Evolutionary conservation across 495 filamentous ascomycete species (phyloP).

Genomic region (Hypoxylon rickii): DNA sequence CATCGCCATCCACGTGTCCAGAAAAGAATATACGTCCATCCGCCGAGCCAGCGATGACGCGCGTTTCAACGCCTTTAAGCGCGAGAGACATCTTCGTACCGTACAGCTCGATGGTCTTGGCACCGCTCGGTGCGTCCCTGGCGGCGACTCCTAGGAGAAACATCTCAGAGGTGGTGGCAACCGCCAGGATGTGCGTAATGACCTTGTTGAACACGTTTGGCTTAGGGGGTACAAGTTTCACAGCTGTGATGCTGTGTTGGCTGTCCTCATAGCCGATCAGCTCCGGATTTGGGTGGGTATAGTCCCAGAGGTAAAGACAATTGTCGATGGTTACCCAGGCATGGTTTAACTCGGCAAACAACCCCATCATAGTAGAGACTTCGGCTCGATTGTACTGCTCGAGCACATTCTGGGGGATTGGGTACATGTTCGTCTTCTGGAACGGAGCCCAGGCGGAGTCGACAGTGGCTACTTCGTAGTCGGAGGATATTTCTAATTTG

Average conservation of each 20-base stretch:
- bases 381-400: conserved; percentile 85
- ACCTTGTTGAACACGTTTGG: conserved; percentile 81
- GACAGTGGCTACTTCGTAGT: conserved; percentile 75
- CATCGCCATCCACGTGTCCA: conserved; percentile 76
- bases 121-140: conserved; percentile 61
- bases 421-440: conserved; percentile 76
- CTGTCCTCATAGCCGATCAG: conserved; percentile 93
- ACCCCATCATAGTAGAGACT: conserved; percentile 83
- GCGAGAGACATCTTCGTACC: conserved; percentile 79
- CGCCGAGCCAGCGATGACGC: conserved; percentile 75
- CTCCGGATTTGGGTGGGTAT: conserved; percentile 82
- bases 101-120: conserved; percentile 73
- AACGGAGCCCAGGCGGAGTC: conserved; percentile 84
- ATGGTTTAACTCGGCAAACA: conserved; percentile 91
- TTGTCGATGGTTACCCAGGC: conserved; percentile 97
- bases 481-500: conserved; percentile 84
- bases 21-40: conserved; percentile 91
- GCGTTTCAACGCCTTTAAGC: conserved; percentile 69
- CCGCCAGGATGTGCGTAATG: conserved; percentile 84
- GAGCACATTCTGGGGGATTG: conserved; percentile 86
- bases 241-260: conserved; percentile 78
- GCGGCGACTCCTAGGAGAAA: conserved; percentile 79
- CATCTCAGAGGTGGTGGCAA: conserved; percentile 83
- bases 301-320: conserved; percentile 96
- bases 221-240: conserved; percentile 78